Base-by-base conservation (phyloP, 257 asterid genomes). In the Solanum etuberosum region DNA sequence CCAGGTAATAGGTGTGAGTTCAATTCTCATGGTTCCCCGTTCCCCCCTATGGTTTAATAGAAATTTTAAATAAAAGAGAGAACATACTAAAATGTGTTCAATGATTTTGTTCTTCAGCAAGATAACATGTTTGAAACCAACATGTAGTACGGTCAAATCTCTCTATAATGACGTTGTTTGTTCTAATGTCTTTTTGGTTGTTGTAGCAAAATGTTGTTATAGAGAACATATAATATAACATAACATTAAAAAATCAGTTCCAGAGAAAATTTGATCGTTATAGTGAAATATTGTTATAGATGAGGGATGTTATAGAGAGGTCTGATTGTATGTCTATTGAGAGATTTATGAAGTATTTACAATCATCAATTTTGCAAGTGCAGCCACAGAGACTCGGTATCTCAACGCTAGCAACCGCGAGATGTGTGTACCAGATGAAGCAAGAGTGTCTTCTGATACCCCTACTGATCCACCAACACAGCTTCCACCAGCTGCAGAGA, bases 361-460 rank as follows among this genome's bases (percentile, higher is more conserved):
- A 87, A 83, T 80, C 31, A 85, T 82, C 10, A 3, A n/a, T 71
- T 40, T 20, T 87, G 51, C 59, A 71, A 12, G 61, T 94, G 92
- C 93, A 93, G 98, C 92, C 11, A 93, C 98, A 5, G 98, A 95
- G 93, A 95, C 95, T 18, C 89, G 98, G 13, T 93, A 93, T 86
- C 93, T 95, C 46, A 95, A 95, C 82, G 98, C 98, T 6, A 94
- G 98, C 90, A 94, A 93, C 92, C 89, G 99, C 15, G 98, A 95
- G 90, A 94, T 96, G 96, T 92, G 93, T 85, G 95, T 89, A 9
- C 98, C 95, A 2, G 98, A 93, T 40, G 99, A 96, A 85, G 92
- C 91, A 32, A 91, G 89, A 46, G 88, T 86, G 90, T 93, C 95
- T 20, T 88, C 94, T 11, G 95, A 93, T n/a, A 91, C 84, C 86